A percentile compares a stretch with the other conserved stretches of the same genome.
phyloP scores from a whole-genome alignment of 1,284 basidiomycete species.

The Exobasidium cylindrosporum region DNA sequence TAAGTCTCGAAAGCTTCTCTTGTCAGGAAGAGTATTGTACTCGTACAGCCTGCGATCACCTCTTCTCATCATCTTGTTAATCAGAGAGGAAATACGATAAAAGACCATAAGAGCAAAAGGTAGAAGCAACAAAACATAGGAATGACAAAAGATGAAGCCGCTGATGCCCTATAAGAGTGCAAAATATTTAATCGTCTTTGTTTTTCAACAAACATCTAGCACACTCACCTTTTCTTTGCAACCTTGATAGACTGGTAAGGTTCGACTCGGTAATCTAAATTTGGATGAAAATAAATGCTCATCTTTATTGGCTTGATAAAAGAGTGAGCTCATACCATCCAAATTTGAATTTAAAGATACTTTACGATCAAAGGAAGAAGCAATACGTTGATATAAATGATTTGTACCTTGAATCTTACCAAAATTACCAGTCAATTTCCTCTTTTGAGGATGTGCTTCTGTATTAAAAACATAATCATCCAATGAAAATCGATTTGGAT shows the following conservation, averaged over 20 bases:
- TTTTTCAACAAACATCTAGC: not conserved
- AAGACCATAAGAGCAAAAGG: not conserved
- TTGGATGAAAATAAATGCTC: not conserved
- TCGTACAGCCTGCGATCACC: not conserved
- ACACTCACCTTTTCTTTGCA: not conserved
- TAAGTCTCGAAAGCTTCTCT: too few relatives aligned
- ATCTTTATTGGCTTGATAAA: not conserved
- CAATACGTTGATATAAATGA: not conserved
- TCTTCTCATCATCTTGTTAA: not conserved
- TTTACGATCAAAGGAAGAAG: not conserved
- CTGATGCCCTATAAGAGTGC: not conserved
- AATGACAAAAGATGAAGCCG: not conserved
- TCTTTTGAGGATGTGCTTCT: conserved; percentile 1
- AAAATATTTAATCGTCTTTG: too few relatives aligned
- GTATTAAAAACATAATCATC: conserved; percentile 14
- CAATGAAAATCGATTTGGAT: conserved; percentile 5
- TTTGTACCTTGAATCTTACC: conserved; percentile 7
- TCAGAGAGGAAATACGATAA: not conserved
- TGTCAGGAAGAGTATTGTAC: not conserved
- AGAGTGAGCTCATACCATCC: not conserved
- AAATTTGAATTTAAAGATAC: not conserved
- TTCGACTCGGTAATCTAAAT: not conserved
- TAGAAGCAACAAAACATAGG: not conserved
- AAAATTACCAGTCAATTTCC: not conserved
- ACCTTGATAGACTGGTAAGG: not conserved